A percentile compares a stretch with the other conserved stretches of the same genome.
These are phyloP conservation scores for Lathyrus oleraceus DNA, from an alignment of 306 rosid genomes.

Conservation along the genomic window DNA sequence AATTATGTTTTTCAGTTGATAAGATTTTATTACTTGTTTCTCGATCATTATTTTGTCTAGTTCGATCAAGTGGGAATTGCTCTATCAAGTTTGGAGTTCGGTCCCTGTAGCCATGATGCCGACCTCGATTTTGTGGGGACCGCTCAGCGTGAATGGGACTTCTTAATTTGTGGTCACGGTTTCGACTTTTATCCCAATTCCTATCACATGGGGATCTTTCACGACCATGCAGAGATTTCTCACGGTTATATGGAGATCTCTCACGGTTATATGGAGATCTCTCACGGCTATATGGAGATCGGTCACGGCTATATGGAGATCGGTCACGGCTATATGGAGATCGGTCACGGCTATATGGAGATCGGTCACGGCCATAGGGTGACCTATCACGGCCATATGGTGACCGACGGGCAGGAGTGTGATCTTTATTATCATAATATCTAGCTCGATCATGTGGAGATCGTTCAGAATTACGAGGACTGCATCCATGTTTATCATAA, in stretches of 20 bases:
- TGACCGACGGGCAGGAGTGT: constrained; percentile 55
- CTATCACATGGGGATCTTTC: constrained; percentile 63
- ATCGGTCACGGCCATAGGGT: constrained; percentile 56
- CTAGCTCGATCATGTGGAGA: constrained; percentile 73
- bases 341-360: constrained; percentile 62
- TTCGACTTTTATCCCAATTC: constrained; percentile 70
- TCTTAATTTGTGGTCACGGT: constrained; percentile 63
- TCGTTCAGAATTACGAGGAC: constrained; percentile 82
- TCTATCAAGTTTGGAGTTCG: constrained; percentile 64
- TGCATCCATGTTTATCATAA: constrained; percentile 77
- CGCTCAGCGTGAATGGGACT: constrained; percentile 57
- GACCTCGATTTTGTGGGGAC: constrained; percentile 66
- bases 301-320: constrained; percentile 45
- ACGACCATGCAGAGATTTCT: constrained; percentile 53
- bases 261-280: constrained; percentile 48
- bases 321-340: constrained; percentile 62
- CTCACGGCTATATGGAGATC: constrained; percentile 47
- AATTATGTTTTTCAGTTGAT: constrained; percentile 55
- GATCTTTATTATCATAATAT: constrained; percentile 69
- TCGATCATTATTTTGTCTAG: constrained; percentile 41
- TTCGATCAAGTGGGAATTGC: constrained; percentile 60
- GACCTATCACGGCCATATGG: constrained; percentile 51
- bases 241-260: constrained; percentile 52
- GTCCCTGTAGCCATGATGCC: constrained; percentile 55
- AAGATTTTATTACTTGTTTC: constrained; percentile 58